Percentiles rank a stretch among this genome's conserved stretches.
Conservation (phyloP, 2,329 filamentous ascomycete species). For the Neopestalotiopsis rosae region DNA sequence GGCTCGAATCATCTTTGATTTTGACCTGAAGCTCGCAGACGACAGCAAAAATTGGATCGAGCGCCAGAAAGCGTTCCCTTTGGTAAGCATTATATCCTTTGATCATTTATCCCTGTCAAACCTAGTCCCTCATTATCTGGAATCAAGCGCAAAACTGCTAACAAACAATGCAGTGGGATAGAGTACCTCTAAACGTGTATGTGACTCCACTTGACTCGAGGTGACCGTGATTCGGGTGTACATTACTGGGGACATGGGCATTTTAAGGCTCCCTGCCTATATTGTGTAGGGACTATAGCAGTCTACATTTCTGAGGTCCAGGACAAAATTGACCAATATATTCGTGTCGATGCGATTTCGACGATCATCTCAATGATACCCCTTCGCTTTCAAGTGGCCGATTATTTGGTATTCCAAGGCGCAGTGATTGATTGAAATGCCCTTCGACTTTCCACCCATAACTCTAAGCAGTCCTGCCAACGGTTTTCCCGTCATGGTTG, state of each 20-base stretch:
- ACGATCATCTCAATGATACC: background rate
- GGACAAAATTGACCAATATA: background rate
- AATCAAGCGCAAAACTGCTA: background rate
- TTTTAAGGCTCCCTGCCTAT: too few relatives aligned
- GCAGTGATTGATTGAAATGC: background rate
- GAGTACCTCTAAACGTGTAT: constrained; percentile 14
- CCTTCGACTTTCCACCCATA: background rate
- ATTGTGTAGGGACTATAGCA: too few relatives aligned
- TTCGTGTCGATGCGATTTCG: too few relatives aligned
- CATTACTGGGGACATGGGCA: background rate
- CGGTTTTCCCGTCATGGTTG: background rate
- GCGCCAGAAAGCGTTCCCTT: constrained; percentile 10
- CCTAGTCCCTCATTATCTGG: background rate
- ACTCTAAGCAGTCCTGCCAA: background rate
- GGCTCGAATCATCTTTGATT: constrained; percentile 20
- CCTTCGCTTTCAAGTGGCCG: too few relatives aligned
- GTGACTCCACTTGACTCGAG: constrained; percentile 9
- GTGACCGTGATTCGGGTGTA: background rate
- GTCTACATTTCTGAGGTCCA: too few relatives aligned
- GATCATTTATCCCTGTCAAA: too few relatives aligned
- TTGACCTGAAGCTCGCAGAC: constrained; percentile 20
- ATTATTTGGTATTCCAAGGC: too few relatives aligned
- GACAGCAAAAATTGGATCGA: constrained; percentile 16
- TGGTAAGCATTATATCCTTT: background rate
- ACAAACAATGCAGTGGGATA: constrained; percentile 8